Conservation (phyloP, 768 basidiomycete genomes). For the Suillus spraguei region DNA sequence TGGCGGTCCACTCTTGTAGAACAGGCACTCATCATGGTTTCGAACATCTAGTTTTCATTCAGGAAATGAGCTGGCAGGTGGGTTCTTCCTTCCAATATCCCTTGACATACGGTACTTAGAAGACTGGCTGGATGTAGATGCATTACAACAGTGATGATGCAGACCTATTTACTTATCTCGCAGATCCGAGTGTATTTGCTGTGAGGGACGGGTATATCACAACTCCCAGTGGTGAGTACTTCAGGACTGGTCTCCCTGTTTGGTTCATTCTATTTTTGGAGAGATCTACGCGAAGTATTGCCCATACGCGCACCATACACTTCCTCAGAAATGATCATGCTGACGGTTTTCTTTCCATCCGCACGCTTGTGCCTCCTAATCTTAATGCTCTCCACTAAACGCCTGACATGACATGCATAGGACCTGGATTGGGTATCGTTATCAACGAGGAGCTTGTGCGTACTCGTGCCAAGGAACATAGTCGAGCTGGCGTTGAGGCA, state of each 20-base stretch:
- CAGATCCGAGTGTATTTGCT: conserved; percentile 51
- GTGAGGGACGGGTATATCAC: conserved; percentile 55
- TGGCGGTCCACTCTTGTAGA: too few species aligned
- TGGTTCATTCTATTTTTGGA: not conserved
- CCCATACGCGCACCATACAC: not conserved
- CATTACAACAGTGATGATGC: conserved; percentile 63
- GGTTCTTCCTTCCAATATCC: conserved; percentile 5
- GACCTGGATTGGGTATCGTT: conserved; percentile 61
- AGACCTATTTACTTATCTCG: conserved; percentile 64
- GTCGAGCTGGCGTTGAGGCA: conserved; percentile 19
- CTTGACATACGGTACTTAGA: not conserved
- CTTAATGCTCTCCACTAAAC: not conserved
- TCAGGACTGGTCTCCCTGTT: not conserved
- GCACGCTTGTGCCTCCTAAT: not conserved
- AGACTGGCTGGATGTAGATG: conserved; percentile 40
- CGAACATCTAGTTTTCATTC: conserved; percentile 48
- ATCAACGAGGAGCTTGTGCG: conserved; percentile 61
- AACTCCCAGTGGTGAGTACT: conserved; percentile 39
- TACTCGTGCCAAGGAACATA: conserved; percentile 21
- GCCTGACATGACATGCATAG: conserved; percentile 27
- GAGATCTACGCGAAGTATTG: not conserved
- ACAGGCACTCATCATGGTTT: not conserved
- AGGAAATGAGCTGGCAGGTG: conserved; percentile 68
- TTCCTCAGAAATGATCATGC: not conserved
- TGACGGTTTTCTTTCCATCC: not conserved